Evolutionary conservation across 441 rosid species (phyloP).

Genomic region (Breynia disticha): DNA sequence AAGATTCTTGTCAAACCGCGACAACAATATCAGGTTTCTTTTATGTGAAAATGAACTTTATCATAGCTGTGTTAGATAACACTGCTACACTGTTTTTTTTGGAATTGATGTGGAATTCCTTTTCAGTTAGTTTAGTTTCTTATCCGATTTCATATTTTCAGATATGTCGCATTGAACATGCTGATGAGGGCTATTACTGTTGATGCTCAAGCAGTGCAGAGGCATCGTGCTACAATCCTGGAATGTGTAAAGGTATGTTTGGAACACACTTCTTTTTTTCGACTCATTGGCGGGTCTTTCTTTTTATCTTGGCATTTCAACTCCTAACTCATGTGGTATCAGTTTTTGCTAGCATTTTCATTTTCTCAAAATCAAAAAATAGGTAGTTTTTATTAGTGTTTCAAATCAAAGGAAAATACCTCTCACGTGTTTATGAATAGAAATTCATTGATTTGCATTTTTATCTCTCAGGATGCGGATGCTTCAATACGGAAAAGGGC

Average conservation of each 20-base stretch:
- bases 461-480: conserved; percentile 80
- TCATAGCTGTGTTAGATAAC: neutral
- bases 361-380: too few species aligned
- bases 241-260: conserved; percentile 91
- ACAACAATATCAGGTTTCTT: conserved; percentile 90
- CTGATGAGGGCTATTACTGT: conserved; percentile 90
- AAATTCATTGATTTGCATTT: conserved; percentile 21
- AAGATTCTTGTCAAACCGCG: conserved; percentile 95
- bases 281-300: neutral
- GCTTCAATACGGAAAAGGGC: conserved; percentile 98
- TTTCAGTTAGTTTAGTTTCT: neutral
- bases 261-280: neutral
- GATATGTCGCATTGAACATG: conserved; percentile 98
- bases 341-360: too few species aligned
- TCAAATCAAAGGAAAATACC: too few species aligned
- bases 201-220: conserved; percentile 96
- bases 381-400: too few species aligned
- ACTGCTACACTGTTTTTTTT: too few species aligned
- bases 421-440: neutral
- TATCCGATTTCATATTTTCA: conserved; percentile 20
- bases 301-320: too few species aligned
- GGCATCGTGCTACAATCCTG: conserved; percentile 92
- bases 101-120: too few species aligned
- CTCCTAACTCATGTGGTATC: too few species aligned
- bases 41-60: neutral